Evolutionary conservation across 1,284 basidiomycete species (phyloP).

Genomic region (Rhodotorula sp.): DNA sequence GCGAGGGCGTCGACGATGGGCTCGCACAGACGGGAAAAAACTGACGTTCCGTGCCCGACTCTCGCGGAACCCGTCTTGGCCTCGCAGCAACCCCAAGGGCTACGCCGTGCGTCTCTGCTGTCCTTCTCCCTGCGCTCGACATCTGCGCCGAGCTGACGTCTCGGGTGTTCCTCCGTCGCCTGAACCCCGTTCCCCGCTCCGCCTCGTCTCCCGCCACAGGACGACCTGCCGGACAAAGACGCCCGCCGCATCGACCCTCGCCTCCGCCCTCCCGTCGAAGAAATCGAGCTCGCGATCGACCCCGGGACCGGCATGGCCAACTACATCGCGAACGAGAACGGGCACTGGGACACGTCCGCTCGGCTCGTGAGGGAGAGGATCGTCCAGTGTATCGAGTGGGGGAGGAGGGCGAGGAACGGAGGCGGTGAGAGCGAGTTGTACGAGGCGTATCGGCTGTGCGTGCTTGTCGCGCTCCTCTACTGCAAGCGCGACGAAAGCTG

Average conservation of each 20-base stretch:
- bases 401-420: constrained; percentile 41
- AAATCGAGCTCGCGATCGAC: constrained; percentile 81
- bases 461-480: constrained; percentile 19
- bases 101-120: constrained; percentile 15
- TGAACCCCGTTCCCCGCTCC: constrained; percentile 44
- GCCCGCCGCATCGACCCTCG: constrained; percentile 74
- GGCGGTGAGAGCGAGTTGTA: constrained; percentile 60
- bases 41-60: too few relatives aligned
- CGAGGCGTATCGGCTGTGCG: constrained; percentile 71
- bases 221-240: constrained; percentile 77
- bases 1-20: constrained; percentile 52
- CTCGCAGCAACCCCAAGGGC: constrained; percentile 47
- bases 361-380: constrained; percentile 74
- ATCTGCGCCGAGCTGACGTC: too few relatives aligned
- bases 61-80: too few relatives aligned
- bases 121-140: too few relatives aligned
- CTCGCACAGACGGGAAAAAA: too few relatives aligned
- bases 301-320: constrained; percentile 81
- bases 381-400: constrained; percentile 65
- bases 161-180: too few relatives aligned
- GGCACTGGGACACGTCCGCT: constrained; percentile 80
- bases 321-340: constrained; percentile 74
- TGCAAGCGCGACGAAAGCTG: constrained; percentile 25
- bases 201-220: constrained; percentile 36
- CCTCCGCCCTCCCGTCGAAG: constrained; percentile 71